Evolutionary conservation across 805 yeast species (phyloP).

Genomic region (Starmera pachycereana): DNA sequence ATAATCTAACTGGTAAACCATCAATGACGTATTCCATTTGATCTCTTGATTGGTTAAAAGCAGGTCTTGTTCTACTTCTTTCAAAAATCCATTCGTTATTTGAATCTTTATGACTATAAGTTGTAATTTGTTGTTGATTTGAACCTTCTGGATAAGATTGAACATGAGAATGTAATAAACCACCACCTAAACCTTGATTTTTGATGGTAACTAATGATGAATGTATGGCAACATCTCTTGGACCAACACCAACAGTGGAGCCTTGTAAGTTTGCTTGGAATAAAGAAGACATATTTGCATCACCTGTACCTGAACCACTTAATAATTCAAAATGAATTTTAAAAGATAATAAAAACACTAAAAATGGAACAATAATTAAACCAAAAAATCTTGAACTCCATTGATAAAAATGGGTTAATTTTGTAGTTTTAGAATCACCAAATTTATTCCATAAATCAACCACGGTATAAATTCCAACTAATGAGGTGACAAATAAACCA

Average conservation of each 20-base stretch:
- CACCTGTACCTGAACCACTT: constrained; percentile 73
- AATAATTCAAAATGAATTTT: constrained; percentile 68
- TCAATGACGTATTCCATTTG: constrained; percentile 30
- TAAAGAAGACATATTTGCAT: constrained; percentile 66
- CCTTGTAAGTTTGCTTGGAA: constrained; percentile 73
- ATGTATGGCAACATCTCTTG: constrained; percentile 56
- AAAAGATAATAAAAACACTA: constrained; percentile 55
- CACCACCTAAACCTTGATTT: constrained; percentile 69
- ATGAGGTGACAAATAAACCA: constrained; percentile 79
- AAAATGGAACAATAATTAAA: constrained; percentile 54
- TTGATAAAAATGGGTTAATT: constrained; percentile 42
- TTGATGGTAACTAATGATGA: constrained; percentile 34
- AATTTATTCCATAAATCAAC: constrained; percentile 80
- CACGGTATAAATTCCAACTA: constrained; percentile 84
- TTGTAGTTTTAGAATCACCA: constrained; percentile 51
- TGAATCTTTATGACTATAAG: constrained; percentile 64
- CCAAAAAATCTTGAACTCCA: constrained; percentile 59
- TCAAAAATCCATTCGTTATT: constrained; percentile 65
- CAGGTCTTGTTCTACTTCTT: constrained; percentile 29
- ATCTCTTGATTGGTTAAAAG: constrained; percentile 24
- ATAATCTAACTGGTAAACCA: constrained; percentile 51
- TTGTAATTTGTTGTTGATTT: constrained; percentile 68
- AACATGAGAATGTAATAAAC: constrained; percentile 64
- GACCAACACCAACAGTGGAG: constrained; percentile 51
- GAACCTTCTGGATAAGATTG: constrained; percentile 72